phyloP scores from a whole-genome alignment of 495 filamentous ascomycete genomes.

The Penicillium argentinense region DNA sequence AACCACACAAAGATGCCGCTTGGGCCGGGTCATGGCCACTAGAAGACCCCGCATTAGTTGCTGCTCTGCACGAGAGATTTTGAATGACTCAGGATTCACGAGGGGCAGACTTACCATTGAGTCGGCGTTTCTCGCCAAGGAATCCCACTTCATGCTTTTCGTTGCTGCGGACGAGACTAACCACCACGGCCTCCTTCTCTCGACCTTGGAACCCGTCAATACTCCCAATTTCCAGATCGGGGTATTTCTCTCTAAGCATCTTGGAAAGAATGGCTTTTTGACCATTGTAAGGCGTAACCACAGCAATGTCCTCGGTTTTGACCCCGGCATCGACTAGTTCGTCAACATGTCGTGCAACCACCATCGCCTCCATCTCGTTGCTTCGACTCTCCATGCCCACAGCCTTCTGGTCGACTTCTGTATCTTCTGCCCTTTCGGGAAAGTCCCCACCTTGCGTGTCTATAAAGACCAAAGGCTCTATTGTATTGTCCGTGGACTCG shows the following conservation, averaged over 20 bases:
- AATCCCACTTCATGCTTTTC: slow-evolving; percentile 85
- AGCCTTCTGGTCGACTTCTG: slow-evolving; percentile 50
- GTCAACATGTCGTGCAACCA: slow-evolving; percentile 74
- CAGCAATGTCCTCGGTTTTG: slow-evolving; percentile 76
- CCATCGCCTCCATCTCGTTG: slow-evolving; percentile 85
- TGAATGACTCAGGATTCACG: background rate
- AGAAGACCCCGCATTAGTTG: slow-evolving; percentile 3
- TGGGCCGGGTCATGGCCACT: slow-evolving; percentile 96
- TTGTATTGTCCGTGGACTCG: slow-evolving; percentile 80
- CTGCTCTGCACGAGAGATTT: slow-evolving; percentile 3
- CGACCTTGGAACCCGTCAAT: slow-evolving; percentile 97
- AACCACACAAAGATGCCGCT: slow-evolving; percentile 84
- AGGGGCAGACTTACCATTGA: slow-evolving; percentile 67
- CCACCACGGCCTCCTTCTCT: slow-evolving; percentile 93
- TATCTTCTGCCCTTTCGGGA: slow-evolving; percentile 58
- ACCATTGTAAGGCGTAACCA: slow-evolving; percentile 95
- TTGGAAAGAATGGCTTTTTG: slow-evolving; percentile 79
- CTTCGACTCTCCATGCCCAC: slow-evolving; percentile 84
- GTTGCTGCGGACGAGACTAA: slow-evolving; percentile 91
- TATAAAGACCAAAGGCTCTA: slow-evolving; percentile 85
- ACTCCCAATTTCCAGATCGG: slow-evolving; percentile 85
- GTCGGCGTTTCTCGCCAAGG: slow-evolving; percentile 82
- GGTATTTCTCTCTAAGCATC: slow-evolving; percentile 72
- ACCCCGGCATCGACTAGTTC: slow-evolving; percentile 78
- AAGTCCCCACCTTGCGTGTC: slow-evolving; percentile 96